Conservation (phyloP, 345 rosid species). For the Raphanus raphanistrum region DNA sequence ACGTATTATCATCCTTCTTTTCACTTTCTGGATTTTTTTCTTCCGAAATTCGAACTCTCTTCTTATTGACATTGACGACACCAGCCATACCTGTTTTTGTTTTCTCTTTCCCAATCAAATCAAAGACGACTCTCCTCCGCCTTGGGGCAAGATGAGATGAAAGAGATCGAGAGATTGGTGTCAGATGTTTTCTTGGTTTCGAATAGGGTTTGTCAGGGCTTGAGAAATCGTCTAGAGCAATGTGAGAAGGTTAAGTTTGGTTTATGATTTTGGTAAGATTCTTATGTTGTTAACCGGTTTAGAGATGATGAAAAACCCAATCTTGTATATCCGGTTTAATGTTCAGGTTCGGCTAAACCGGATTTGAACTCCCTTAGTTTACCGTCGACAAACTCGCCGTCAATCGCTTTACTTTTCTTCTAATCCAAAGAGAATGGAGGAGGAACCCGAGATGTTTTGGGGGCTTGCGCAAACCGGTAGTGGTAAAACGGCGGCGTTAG, state of each 20-base stretch:
- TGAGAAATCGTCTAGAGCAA: neutral
- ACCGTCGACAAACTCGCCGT: neutral
- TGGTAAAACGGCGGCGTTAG: slow-evolving; percentile 95
- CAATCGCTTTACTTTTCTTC: neutral
- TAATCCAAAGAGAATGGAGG: neutral
- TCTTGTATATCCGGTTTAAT: neutral
- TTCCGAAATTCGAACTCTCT: neutral
- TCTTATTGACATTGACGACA: neutral
- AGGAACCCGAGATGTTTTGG: slow-evolving; percentile 56
- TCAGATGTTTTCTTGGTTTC: neutral
- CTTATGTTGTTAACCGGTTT: neutral
- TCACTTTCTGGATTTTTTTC: slow-evolving; percentile 7
- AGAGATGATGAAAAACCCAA: neutral
- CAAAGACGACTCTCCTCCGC: neutral
- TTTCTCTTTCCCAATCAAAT: neutral
- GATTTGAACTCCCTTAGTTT: slow-evolving; percentile 18
- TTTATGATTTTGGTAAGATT: neutral
- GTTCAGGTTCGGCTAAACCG: slow-evolving; percentile 17
- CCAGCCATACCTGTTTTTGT: neutral
- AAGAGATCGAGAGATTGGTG: neutral
- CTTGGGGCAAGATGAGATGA: neutral
- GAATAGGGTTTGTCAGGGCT: neutral
- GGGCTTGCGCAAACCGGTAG: slow-evolving; percentile 89
- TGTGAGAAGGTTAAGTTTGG: neutral
- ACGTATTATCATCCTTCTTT: slow-evolving; percentile 33